phyloP scores from a whole-genome alignment of 2,329 filamentous ascomycete genomes.

The Pestalotiopsis sp. region DNA sequence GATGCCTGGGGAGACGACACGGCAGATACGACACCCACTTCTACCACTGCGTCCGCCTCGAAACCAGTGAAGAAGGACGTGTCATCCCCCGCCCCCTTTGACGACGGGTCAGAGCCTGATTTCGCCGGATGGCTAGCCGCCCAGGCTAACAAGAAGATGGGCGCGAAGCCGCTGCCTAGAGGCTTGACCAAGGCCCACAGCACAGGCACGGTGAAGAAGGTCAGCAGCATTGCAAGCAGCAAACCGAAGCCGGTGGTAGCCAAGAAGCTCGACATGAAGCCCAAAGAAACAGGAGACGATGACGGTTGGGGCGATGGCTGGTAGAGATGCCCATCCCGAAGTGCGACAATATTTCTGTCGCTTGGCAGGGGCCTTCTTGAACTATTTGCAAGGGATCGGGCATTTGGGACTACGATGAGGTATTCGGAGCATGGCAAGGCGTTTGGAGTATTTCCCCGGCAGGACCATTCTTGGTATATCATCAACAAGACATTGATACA shows the following conservation, averaged over 20 bases:
- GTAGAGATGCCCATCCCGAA: slow-evolving; percentile 26
- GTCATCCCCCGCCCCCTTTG: slow-evolving; percentile 57
- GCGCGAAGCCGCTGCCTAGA: slow-evolving; percentile 75
- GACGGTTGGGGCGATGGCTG: slow-evolving; percentile 70
- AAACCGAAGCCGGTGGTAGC: slow-evolving; percentile 51
- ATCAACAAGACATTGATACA: neutral
- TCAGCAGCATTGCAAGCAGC: slow-evolving; percentile 31
- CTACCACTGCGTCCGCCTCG: slow-evolving; percentile 29
- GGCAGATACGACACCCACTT: slow-evolving; percentile 36
- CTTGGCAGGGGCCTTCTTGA: neutral
- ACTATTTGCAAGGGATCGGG: neutral
- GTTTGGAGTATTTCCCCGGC: slow-evolving; percentile 1
- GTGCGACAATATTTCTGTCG: neutral
- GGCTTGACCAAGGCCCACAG: slow-evolving; percentile 65
- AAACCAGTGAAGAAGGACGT: slow-evolving; percentile 36
- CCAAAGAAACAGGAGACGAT: slow-evolving; percentile 59
- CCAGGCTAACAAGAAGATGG: slow-evolving; percentile 71
- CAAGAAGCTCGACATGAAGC: slow-evolving; percentile 73
- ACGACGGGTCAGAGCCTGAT: slow-evolving; percentile 87
- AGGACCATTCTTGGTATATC: neutral
- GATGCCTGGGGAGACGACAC: slow-evolving; percentile 44
- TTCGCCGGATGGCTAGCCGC: slow-evolving; percentile 95
- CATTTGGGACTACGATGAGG: neutral
- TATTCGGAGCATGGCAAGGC: slow-evolving; percentile 12
- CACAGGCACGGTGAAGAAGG: slow-evolving; percentile 37